Evolutionary conservation across 768 basidiomycete genomes (phyloP), one percentile per base, ranked within the genome.

Genomic region (Termitomyces sp.): DNA sequence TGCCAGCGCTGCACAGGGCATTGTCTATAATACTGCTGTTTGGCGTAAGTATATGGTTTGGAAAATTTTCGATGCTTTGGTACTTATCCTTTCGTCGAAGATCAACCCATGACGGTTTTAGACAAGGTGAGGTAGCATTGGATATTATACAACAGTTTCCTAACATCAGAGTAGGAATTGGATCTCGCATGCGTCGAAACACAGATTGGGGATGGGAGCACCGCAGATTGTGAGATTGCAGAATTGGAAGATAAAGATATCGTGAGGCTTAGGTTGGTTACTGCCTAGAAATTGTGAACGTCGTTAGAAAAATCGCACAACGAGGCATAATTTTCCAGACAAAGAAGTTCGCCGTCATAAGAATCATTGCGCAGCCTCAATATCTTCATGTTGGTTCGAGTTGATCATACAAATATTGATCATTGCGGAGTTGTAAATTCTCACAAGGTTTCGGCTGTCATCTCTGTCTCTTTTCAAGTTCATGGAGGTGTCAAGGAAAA

Each of bases 161-260:
- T 56, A 24, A 59, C 33, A 12, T 47, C 26, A 58, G 20, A 57
- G 37, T 66, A 92, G 88, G 69, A 76, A 12, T 80, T 93, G 72
- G 91, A 93, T 64, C 81, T 94, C 62, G 79, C 91, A 9, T 98
- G 96, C 66, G 83, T 98, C 9, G 96, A 98, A 72, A 92, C 94
- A 24, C 95, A 98, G 70, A 86, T 96, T 54, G 94, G 93, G 6
- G 81, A 90, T 57, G 89, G 89, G 1, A 81, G 84, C 51, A 66
- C 66, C 57, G 76, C 82, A 22, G 97, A 99, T 71, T 98, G 96
- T 69, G 94, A 99, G 72, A 82, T 98, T 55, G 65, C 93, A 18
- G 79, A 87, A 57, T 62, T 82, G 66, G 64, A 54, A 12, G 62
- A 65, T 8, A 69, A 69, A 45, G 63, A 64, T 22, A 63, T 62